Conservation (phyloP, 2,329 filamentous ascomycete genomes). For the Macroventuria anomochaeta region DNA sequence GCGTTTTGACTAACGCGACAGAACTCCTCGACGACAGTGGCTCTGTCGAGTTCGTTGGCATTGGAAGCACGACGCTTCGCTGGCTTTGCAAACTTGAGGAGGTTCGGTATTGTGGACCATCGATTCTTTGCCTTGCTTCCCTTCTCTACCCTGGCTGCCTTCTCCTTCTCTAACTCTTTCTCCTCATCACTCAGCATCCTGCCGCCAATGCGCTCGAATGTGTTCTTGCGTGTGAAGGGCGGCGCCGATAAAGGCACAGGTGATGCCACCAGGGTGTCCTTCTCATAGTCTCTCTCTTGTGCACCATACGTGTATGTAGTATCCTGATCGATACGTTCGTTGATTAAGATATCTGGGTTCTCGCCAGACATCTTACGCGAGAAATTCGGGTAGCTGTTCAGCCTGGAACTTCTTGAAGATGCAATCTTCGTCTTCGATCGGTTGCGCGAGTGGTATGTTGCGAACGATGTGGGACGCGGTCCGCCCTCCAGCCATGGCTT, state of each 20-base stretch:
- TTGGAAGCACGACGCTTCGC: constrained; percentile 13
- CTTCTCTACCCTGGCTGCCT: constrained; percentile 23
- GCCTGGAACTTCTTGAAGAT: constrained; percentile 35
- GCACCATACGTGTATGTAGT: constrained; percentile 25
- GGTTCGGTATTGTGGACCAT: constrained; percentile 34
- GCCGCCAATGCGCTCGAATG: constrained; percentile 6
- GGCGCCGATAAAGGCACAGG: constrained; percentile 26
- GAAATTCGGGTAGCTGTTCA: constrained; percentile 35
- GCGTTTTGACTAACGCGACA: constrained; percentile 23
- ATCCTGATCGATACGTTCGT: constrained; percentile 34
- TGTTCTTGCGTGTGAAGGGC: constrained; percentile 14
- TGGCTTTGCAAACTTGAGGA: constrained; percentile 28
- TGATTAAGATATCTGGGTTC: constrained; percentile 22
- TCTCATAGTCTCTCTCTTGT: constrained; percentile 17
- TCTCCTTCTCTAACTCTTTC: constrained; percentile 20
- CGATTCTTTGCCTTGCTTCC: constrained; percentile 25
- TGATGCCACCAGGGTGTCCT: constrained; percentile 23
- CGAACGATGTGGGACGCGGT: constrained; percentile 36
- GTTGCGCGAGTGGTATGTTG: constrained; percentile 31
- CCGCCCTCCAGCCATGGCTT: constrained; percentile 26
- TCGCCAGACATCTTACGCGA: constrained; percentile 30
- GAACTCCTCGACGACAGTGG: constrained; percentile 3
- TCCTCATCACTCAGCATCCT: constrained; percentile 18
- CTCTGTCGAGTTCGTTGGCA: constrained; percentile 13
- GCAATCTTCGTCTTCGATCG: constrained; percentile 38